Percentiles rank a stretch among this genome's conserved stretches.
These are phyloP conservation scores for Aureobasidium mangrovei DNA, from an alignment of 2,329 filamentous ascomycete species.

Conservation along the genomic window DNA sequence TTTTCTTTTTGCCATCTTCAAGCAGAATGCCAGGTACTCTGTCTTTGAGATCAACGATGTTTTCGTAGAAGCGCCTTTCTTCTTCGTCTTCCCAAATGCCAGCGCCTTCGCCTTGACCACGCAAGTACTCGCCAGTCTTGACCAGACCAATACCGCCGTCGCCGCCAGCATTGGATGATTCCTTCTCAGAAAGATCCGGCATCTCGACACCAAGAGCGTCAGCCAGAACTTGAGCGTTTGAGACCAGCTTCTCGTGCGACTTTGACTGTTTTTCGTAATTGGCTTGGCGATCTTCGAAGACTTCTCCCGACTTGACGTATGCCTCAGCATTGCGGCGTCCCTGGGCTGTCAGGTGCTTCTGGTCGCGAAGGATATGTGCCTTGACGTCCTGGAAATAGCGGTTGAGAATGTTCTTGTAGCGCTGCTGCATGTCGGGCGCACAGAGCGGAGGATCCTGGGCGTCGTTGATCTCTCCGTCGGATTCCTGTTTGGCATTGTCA, in stretches of 20 bases:
- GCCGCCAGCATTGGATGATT: slow-evolving; percentile 54
- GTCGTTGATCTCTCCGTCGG: slow-evolving; percentile 39
- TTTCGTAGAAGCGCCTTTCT: slow-evolving; percentile 95
- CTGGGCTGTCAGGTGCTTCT: slow-evolving; percentile 78
- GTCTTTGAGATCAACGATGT: slow-evolving; percentile 86
- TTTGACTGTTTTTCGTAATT: slow-evolving; percentile 94
- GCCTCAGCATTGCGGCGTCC: slow-evolving; percentile 93
- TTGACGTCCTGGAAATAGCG: slow-evolving; percentile 94
- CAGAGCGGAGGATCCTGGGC: slow-evolving; percentile 65
- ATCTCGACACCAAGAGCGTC: slow-evolving; percentile 85
- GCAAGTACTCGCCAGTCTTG: slow-evolving; percentile 86
- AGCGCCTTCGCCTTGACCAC: slow-evolving; percentile 78
- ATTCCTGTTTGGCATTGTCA: slow-evolving; percentile 43
- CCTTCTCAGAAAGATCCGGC: slow-evolving; percentile 82
- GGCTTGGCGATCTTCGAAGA: slow-evolving; percentile 92
- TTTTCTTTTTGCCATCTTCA: slow-evolving; percentile 94
- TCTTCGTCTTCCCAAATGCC: slow-evolving; percentile 99
- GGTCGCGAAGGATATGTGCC: slow-evolving; percentile 76
- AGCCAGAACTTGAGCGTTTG: slow-evolving; percentile 84
- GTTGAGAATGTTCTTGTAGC: slow-evolving; percentile 75
- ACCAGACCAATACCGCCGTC: slow-evolving; percentile 83
- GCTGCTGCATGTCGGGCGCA: slow-evolving; percentile 66
- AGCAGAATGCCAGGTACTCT: slow-evolving; percentile 90
- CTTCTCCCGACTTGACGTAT: slow-evolving; percentile 96
- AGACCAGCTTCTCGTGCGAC: slow-evolving; percentile 77